A percentile compares a stretch with the other conserved stretches of the same genome.
These are phyloP conservation scores for Colletotrichum coccodes DNA, from an alignment of 2,329 filamentous ascomycete species.

Conservation along the genomic window DNA sequence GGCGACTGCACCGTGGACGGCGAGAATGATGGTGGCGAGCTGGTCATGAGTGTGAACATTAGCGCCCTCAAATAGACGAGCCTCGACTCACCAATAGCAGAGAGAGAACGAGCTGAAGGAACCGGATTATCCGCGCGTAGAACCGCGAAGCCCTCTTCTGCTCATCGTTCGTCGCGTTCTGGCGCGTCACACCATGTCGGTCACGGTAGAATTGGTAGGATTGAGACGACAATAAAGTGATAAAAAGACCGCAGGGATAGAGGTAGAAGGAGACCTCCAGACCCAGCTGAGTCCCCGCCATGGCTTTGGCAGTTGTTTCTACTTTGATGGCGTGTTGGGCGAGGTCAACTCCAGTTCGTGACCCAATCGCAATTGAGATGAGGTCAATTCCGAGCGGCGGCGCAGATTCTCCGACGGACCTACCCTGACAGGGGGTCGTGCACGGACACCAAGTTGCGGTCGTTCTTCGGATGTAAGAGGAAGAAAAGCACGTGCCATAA, in stretches of 20 bases:
- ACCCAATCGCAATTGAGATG: background rate
- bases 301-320: conserved; percentile 31
- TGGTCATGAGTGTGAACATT: background rate
- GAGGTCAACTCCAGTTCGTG: background rate
- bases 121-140: conserved; percentile 47
- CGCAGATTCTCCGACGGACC: conserved; percentile 17
- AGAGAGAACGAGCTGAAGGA: conserved; percentile 45
- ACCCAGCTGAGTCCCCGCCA: conserved; percentile 47
- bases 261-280: conserved; percentile 52
- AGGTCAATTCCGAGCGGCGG: conserved; percentile 6
- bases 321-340: conserved; percentile 5
- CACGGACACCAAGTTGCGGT: background rate
- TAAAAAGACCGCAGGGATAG: conserved; percentile 51
- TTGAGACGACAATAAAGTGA: conserved; percentile 47
- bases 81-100: conserved; percentile 37
- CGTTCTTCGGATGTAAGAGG: background rate
- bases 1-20: conserved; percentile 44
- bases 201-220: conserved; percentile 48
- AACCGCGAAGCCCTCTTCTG: conserved; percentile 40
- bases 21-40: conserved; percentile 46
- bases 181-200: conserved; percentile 40
- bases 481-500: background rate
- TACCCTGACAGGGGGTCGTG: background rate
- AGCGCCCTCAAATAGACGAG: background rate
- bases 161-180: conserved; percentile 38